Evolutionary conservation across 345 rosid genomes (phyloP).

Genomic region (Syzygium aromaticum): DNA sequence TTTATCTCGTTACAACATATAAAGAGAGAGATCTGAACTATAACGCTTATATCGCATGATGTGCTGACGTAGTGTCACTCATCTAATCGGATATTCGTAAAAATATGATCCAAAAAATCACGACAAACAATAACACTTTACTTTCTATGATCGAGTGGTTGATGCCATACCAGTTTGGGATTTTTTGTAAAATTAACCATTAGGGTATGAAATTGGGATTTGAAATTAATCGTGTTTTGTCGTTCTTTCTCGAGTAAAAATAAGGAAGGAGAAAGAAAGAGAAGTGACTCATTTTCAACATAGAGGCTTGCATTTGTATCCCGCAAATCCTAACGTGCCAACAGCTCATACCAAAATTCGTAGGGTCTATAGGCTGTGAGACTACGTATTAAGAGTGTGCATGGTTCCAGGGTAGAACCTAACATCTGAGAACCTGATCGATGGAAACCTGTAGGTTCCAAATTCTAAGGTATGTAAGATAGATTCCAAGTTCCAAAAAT

Average conservation of each 20-base stretch:
- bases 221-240: neutral
- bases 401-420: too few relatives aligned
- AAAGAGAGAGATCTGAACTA: accelerated
- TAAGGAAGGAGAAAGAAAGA: neutral
- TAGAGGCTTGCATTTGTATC: neutral
- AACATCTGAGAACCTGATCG: too few relatives aligned
- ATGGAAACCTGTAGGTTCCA: too few relatives aligned
- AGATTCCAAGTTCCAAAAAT: too few relatives aligned
- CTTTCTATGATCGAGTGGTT: neutral
- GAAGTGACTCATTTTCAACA: neutral
- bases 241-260: neutral
- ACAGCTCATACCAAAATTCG: neutral
- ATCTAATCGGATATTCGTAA: neutral
- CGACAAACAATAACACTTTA: neutral
- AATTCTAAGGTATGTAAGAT: too few relatives aligned
- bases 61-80: neutral
- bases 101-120: neutral
- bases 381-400: neutral
- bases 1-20: neutral
- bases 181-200: too few relatives aligned
- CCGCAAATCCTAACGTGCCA: neutral
- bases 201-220: neutral
- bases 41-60: neutral
- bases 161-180: too few relatives aligned
- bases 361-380: neutral